Evolutionary conservation across 2,329 filamentous ascomycete species (phyloP).

Genomic region (Colletotrichum sp.): DNA sequence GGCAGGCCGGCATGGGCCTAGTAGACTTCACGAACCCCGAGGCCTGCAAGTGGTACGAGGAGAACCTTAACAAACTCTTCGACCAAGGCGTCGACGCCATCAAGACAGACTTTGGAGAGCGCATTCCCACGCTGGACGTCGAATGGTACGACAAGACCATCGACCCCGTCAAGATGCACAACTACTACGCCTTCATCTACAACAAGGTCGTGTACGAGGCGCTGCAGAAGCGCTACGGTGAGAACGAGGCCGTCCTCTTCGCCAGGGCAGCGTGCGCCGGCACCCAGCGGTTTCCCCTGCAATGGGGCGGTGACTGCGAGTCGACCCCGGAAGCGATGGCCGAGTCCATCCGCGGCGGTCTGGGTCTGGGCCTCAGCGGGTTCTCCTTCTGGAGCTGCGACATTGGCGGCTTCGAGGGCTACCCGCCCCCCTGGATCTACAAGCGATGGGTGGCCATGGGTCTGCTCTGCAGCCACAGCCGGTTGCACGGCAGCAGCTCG

Average conservation of each 20-base stretch:
- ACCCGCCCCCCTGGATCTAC: conserved; percentile 71
- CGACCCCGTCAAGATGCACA: conserved; percentile 74
- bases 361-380: conserved; percentile 67
- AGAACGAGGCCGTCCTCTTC: conserved; percentile 65
- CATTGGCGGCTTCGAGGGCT: conserved; percentile 75
- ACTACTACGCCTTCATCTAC: conserved; percentile 77
- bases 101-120: conserved; percentile 80
- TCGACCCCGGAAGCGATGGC: conserved; percentile 76
- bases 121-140: conserved; percentile 70
- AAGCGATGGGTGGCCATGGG: conserved; percentile 83
- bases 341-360: conserved; percentile 70
- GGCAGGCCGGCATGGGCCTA: conserved; percentile 79
- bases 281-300: conserved; percentile 71
- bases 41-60: conserved; percentile 68
- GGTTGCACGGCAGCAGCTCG: conserved; percentile 71
- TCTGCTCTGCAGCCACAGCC: conserved; percentile 71
- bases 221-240: conserved; percentile 57
- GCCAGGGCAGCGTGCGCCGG: conserved; percentile 72
- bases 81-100: conserved; percentile 73
- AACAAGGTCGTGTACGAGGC: conserved; percentile 74
- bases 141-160: conserved; percentile 64
- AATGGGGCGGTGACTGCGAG: conserved; percentile 79
- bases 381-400: conserved; percentile 74
- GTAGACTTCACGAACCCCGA: conserved; percentile 77
- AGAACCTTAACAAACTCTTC: conserved; percentile 67